Percentiles rank a stretch among this genome's conserved stretches.
phyloP scores from a whole-genome alignment of 148 eudicot species.

The Euryodendron excelsum region DNA sequence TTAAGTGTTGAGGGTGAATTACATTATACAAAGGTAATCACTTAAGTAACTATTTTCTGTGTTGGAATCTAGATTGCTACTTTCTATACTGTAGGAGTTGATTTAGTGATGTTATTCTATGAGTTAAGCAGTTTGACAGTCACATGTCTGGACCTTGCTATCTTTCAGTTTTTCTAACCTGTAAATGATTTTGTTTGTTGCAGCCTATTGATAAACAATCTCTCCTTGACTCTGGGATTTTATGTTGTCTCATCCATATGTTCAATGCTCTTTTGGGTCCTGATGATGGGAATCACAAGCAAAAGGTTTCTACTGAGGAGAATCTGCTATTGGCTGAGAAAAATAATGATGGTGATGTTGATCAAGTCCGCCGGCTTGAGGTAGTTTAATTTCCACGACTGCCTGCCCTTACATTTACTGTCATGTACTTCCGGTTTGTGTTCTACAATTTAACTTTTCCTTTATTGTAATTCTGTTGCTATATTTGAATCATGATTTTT shows the following conservation, averaged over 20 bases:
- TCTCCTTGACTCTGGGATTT: slow-evolving; percentile 94
- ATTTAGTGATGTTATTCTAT: neutral
- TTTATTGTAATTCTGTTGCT: neutral
- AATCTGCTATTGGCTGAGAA: slow-evolving; percentile 18
- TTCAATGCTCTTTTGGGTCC: slow-evolving; percentile 82
- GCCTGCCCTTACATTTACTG: neutral
- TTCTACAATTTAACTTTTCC: neutral
- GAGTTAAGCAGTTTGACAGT: slow-evolving; percentile 1
- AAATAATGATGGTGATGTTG: slow-evolving; percentile 32
- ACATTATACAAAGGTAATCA: neutral
- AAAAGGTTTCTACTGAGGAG: slow-evolving; percentile 32
- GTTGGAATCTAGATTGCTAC: neutral
- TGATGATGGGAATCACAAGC: slow-evolving; percentile 37
- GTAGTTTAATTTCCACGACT: slow-evolving; percentile 28
- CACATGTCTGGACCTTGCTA: neutral
- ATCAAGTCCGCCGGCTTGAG: slow-evolving; percentile 69
- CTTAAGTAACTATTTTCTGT: neutral
- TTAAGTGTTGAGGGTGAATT: neutral
- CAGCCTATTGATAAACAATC: slow-evolving; percentile 97
- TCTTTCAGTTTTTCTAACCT: neutral
- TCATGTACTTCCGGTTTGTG: neutral
- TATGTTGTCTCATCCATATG: slow-evolving; percentile 87
- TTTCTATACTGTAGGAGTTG: neutral
- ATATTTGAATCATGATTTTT: neutral
- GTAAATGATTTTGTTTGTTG: slow-evolving; percentile 14